Evolutionary conservation across 306 rosid genomes (phyloP), one percentile per base, ranked within the genome.

Genomic region (Psophocarpus tetragonolobus): DNA sequence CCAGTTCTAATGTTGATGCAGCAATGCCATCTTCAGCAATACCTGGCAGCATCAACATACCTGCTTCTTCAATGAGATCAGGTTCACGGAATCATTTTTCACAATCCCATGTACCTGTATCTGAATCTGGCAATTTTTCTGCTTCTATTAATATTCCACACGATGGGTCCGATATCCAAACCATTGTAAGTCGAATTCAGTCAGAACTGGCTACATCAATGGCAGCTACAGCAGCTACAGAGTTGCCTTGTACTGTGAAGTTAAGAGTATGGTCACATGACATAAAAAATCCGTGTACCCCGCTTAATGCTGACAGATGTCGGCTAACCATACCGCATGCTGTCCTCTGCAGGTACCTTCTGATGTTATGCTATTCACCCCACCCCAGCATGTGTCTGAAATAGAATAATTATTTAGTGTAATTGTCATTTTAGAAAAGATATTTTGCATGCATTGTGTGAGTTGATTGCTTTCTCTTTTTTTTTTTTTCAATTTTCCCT

Each of bases 181-280:
- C 93, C 44, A 77, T 88, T 64, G 86, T 86, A 33, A 87, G 79
- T 53, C 86, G 96, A 75, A 85, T 91, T 48, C 99, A 93, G 76
- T 82, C 99, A 30, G 98, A 92, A 69, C 92, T 92, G 66, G 94
- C 97, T 32, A 89, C 91, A 50, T 89, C 97, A 54, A 80, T 89
- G 77, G 95, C 99, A 76, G 96, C 92, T 6, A 90, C 91, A 11
- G 96, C 97, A 1, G 97, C 97, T 35, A 84, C 97, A 20, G 99
- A 96, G 90, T 79, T 96, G 70, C 99, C 99, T 80, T 92, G 98
- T 79, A 90, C 98, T 8, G 99, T 96, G 84, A 96, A 93, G 91
- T 91, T 96, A 62, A 87, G 96, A 80, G 88, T 96, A 68, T 92
- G 99, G 99, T 82, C 89, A 0, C 97, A 96, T 84, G 96, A 91